Percentiles rank a stretch among this genome's conserved stretches.
Conservation (phyloP, 768 basidiomycete species). For the Gelatoporia subvermispora region DNA sequence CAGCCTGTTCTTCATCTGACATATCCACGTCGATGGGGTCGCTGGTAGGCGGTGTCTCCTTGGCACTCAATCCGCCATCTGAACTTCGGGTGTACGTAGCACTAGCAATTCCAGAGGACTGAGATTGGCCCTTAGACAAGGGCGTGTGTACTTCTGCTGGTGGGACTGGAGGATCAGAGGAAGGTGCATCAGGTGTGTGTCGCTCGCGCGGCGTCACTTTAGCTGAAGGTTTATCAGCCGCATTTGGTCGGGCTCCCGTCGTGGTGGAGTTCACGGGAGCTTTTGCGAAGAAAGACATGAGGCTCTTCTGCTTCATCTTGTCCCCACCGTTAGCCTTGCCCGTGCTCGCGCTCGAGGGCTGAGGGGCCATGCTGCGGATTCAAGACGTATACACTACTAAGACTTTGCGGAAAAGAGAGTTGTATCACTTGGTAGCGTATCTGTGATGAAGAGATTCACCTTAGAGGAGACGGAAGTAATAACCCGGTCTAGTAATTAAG, state of each 20-base stretch:
- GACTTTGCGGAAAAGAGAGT: not conserved
- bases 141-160: conserved; percentile 15
- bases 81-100: conserved; percentile 38
- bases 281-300: conserved; percentile 61
- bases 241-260: conserved; percentile 1
- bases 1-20: conserved; percentile 38
- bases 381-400: not conserved
- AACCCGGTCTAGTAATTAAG: not conserved
- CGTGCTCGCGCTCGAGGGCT: not conserved
- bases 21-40: conserved; percentile 77
- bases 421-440: not conserved
- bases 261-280: conserved; percentile 2
- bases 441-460: not conserved
- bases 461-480: not conserved
- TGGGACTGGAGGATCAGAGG: conserved; percentile 12
- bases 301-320: conserved; percentile 65
- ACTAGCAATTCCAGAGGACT: conserved; percentile 36
- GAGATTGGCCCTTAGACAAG: conserved; percentile 14
- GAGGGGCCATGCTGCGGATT: conserved; percentile 5
- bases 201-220: not conserved
- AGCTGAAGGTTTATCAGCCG: not conserved
- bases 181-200: conserved; percentile 4
- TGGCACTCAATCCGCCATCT: conserved; percentile 41
- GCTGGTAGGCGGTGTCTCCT: conserved; percentile 71
- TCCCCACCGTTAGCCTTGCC: conserved; percentile 1